phyloP scores from a whole-genome alignment of 345 rosid genomes.

The Euphorbia pulcherrima region DNA sequence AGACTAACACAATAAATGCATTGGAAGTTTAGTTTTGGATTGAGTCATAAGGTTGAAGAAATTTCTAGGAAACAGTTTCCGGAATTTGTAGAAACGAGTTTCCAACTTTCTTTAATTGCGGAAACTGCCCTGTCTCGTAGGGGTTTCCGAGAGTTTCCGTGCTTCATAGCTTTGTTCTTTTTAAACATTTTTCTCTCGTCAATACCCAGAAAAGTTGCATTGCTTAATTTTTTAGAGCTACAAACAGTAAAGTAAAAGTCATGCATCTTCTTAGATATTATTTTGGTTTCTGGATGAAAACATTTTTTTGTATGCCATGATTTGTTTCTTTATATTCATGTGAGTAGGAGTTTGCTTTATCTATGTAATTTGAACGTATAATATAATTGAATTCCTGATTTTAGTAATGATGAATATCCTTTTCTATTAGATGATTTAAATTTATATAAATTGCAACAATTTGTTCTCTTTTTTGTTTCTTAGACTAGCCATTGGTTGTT shows the following conservation, averaged over 20 bases:
- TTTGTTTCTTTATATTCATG: background rate
- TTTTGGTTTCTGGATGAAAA: constrained; percentile 2
- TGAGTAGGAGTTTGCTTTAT: background rate
- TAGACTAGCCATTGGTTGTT: background rate
- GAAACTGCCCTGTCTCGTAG: too few species aligned
- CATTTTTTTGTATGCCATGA: background rate
- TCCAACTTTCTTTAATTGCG: too few species aligned
- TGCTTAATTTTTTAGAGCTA: background rate
- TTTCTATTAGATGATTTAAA: background rate
- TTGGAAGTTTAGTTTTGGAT: too few species aligned
- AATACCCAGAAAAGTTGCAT: background rate
- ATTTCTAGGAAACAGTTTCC: too few species aligned
- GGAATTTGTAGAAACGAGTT: too few species aligned
- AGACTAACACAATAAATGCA: too few species aligned
- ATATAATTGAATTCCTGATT: too few species aligned
- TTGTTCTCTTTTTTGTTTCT: background rate
- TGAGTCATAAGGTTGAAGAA: too few species aligned
- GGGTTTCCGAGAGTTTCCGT: too few species aligned
- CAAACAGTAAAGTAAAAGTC: background rate
- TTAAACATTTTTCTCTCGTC: background rate
- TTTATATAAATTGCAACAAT: background rate
- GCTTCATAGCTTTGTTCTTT: background rate
- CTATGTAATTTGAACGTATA: background rate
- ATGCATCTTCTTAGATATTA: background rate
- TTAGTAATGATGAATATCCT: background rate